These are phyloP conservation scores for Petunia hybrid DNA, from an alignment of 305 asterid species.

Conservation along the genomic window DNA sequence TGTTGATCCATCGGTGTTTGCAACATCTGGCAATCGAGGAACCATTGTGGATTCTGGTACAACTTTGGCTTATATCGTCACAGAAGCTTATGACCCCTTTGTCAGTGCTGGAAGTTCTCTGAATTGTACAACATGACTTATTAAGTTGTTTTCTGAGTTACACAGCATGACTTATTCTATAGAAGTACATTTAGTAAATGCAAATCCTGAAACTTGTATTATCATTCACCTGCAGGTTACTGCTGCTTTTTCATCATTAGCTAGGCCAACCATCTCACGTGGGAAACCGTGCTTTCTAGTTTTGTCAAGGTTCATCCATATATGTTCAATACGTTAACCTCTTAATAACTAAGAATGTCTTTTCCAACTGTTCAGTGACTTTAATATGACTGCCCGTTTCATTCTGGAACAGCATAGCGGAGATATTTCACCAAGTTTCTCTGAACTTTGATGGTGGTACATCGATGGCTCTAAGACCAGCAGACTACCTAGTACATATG, in stretches of 20 bases:
- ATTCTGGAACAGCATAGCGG: too few relatives aligned
- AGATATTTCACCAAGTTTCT: too few relatives aligned
- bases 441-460: too few relatives aligned
- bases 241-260: conserved; percentile 66
- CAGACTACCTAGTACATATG: too few relatives aligned
- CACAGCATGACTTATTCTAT: too few relatives aligned
- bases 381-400: too few relatives aligned
- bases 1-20: conserved; percentile 81
- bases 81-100: conserved; percentile 90
- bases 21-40: conserved; percentile 79
- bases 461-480: too few relatives aligned
- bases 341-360: background rate
- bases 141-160: too few relatives aligned
- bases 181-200: too few relatives aligned
- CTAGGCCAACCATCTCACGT: conserved; percentile 53
- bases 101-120: conserved; percentile 75
- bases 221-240: conserved; percentile 61
- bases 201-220: conserved; percentile 25
- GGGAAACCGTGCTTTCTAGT: conserved; percentile 74
- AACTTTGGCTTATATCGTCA: conserved; percentile 87
- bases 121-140: too few relatives aligned
- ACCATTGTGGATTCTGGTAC: conserved; percentile 97
- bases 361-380: background rate
- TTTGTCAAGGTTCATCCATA: conserved; percentile 55
- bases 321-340: conserved; percentile 7